phyloP scores from a whole-genome alignment of 2,329 filamentous ascomycete species.

The Ophiocordyceps robertsii region DNA sequence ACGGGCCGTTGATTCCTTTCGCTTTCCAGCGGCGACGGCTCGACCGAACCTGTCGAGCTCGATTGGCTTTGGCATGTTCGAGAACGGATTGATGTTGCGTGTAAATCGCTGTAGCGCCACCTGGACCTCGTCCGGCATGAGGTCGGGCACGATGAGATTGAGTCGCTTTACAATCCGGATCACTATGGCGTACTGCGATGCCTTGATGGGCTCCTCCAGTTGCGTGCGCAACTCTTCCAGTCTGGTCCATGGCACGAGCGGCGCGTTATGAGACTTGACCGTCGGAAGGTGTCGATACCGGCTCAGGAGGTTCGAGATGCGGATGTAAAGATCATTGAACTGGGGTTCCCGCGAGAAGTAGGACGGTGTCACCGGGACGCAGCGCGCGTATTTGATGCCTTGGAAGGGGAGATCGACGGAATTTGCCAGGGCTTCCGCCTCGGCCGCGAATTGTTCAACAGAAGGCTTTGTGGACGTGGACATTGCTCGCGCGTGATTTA shows the following conservation, averaged over 20 bases:
- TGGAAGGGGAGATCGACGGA: constrained; percentile 15
- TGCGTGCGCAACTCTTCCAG: constrained; percentile 60
- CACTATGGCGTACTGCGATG: constrained; percentile 66
- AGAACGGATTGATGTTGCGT: constrained; percentile 58
- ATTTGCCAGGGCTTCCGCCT: constrained; percentile 7
- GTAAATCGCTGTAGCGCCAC: constrained; percentile 56
- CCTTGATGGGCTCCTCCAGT: constrained; percentile 59
- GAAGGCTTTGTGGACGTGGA: constrained; percentile 9
- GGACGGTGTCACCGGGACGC: constrained; percentile 76
- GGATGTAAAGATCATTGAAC: constrained; percentile 76
- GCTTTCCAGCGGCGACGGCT: constrained; percentile 65
- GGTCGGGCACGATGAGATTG: constrained; percentile 69
- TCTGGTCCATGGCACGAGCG: constrained; percentile 69
- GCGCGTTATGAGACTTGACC: constrained; percentile 49
- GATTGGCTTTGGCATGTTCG: constrained; percentile 47
- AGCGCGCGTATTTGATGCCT: constrained; percentile 43
- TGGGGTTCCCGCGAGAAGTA: constrained; percentile 82
- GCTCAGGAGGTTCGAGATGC: constrained; percentile 56
- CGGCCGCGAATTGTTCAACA: constrained; percentile 3
- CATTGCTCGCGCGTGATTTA: constrained; percentile 12
- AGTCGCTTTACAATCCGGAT: constrained; percentile 64
- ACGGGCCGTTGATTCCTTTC: constrained; percentile 76
- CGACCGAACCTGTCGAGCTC: constrained; percentile 65
- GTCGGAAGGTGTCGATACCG: constrained; percentile 63
- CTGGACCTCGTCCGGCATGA: constrained; percentile 59